Evolutionary conservation across 2,329 filamentous ascomycete genomes (phyloP), one percentile per base, ranked within the genome.

Genomic region (Diatrype stigma): DNA sequence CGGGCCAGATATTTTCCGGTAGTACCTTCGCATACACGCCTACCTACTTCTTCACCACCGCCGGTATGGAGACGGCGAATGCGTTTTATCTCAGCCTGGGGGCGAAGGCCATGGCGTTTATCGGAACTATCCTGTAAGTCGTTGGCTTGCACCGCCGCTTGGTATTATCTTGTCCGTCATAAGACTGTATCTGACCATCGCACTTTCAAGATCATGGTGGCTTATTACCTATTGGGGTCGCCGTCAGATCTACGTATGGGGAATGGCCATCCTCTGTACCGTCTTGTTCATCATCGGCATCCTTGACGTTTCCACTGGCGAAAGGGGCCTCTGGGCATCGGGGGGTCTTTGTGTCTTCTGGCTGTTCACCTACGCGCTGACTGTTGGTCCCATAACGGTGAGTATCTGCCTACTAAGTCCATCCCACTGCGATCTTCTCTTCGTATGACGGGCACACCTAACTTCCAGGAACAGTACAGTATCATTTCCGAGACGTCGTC

Each of bases 401-500:
- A 60, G 64, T 60, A 37, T n/a, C 47, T 38, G 7, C 10, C 10
- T 14, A n/a, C n/a, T n/a, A n/a, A n/a, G 21, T 8, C 2, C 23
- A 1, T 22, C 16, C 22, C 3, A 22, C 4, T 23, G n/a, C n/a
- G n/a, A n/a, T n/a, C n/a, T n/a, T n/a, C n/a, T n/a, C n/a, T n/a
- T 6, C 2, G 46, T 17, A 32, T 2, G 12, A 21, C 35, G 11
- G 44, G 26, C 21, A 16, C 12, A 6, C 21, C 54, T 63, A 23
- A 63, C 38, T n/a, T 3, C 26, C n/a, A 14, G 2, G 6, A 51
- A 50, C 46, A 66, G 60, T 79, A 73, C 55, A 67, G 70, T 32
- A 68, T 79, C 57, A 76, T 75, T 5, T 66, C 75, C 1, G 77
- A 80, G 55, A 73, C 71, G 4, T 75, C 74, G 0, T 74, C 75